A percentile compares a stretch with the other conserved stretches of the same genome.
phyloP scores from a whole-genome alignment of 371 early-diverging fungal genomes.

The Syncephalis plumigaleata region DNA sequence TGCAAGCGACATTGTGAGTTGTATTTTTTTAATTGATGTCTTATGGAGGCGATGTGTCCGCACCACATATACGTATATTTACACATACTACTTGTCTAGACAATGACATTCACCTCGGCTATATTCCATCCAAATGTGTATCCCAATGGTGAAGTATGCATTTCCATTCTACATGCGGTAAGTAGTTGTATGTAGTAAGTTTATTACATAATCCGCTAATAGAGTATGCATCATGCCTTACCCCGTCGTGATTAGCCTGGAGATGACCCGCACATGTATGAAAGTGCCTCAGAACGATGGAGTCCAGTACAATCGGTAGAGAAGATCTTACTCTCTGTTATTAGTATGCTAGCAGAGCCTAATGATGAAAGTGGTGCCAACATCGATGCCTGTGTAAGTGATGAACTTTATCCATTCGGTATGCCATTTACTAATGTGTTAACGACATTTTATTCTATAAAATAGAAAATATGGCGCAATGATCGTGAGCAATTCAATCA shows the following conservation, averaged over 20 bases:
- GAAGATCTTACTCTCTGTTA: constrained; percentile 89
- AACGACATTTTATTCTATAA: too few relatives aligned
- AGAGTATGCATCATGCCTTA: too few relatives aligned
- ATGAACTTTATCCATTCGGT: too few relatives aligned
- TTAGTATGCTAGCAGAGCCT: constrained; percentile 91
- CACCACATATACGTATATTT: too few relatives aligned
- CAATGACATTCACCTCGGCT: constrained; percentile 78
- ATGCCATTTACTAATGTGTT: too few relatives aligned
- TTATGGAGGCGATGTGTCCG: too few relatives aligned
- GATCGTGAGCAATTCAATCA: constrained; percentile 65
- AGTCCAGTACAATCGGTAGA: constrained; percentile 95
- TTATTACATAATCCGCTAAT: too few relatives aligned
- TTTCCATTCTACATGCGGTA: constrained; percentile 90
- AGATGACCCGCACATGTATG: constrained; percentile 94
- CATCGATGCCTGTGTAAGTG: constrained; percentile 85
- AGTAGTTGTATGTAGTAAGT: too few relatives aligned
- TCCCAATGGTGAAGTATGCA: constrained; percentile 95
- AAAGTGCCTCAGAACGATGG: constrained; percentile 86
- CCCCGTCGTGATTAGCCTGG: constrained; percentile 68
- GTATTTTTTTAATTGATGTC: too few relatives aligned
- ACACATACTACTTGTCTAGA: neutral
- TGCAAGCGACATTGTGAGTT: too few relatives aligned
- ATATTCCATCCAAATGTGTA: constrained; percentile 96
- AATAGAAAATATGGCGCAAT: constrained; percentile 74
- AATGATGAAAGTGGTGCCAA: constrained; percentile 98